Conservation (phyloP, 2,329 filamentous ascomycete species). For the Madurella mycetomatis region DNA sequence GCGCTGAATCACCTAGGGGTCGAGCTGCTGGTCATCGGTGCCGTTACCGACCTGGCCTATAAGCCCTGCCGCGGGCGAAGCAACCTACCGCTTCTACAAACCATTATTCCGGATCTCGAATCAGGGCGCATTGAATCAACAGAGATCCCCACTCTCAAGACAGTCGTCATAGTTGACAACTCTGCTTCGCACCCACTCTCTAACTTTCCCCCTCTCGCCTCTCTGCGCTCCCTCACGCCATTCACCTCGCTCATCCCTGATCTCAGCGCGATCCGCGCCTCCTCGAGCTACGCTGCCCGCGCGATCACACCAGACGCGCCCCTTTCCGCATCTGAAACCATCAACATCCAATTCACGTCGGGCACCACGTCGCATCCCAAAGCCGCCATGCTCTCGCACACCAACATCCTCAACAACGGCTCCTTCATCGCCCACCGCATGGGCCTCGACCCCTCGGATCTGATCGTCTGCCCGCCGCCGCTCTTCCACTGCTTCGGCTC, state of each 20-base stretch:
- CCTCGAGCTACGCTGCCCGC: slow-evolving; percentile 25
- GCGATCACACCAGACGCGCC: slow-evolving; percentile 41
- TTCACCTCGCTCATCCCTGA: slow-evolving; percentile 39
- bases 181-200: slow-evolving; percentile 45
- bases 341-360: slow-evolving; percentile 96
- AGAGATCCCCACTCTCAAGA: slow-evolving; percentile 62
- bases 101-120: slow-evolving; percentile 42
- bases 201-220: slow-evolving; percentile 40
- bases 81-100: slow-evolving; percentile 45
- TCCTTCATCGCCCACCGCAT: slow-evolving; percentile 78
- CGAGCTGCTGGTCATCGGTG: slow-evolving; percentile 74
- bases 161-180: slow-evolving; percentile 77
- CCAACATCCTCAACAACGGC: slow-evolving; percentile 89
- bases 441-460: slow-evolving; percentile 68
- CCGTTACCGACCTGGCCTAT: slow-evolving; percentile 78
- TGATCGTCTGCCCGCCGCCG: slow-evolving; percentile 79
- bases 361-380: slow-evolving; percentile 92
- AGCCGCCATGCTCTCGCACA: slow-evolving; percentile 83
- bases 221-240: slow-evolving; percentile 40
- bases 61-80: slow-evolving; percentile 51
- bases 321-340: slow-evolving; percentile 61
- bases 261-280: slow-evolving; percentile 8
- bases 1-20: slow-evolving; percentile 73
- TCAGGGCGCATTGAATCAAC: slow-evolving; percentile 36
- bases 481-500: slow-evolving; percentile 89